Base-by-base conservation (phyloP, 1,139 yeast genomes). In the Kodamaea sp. region DNA sequence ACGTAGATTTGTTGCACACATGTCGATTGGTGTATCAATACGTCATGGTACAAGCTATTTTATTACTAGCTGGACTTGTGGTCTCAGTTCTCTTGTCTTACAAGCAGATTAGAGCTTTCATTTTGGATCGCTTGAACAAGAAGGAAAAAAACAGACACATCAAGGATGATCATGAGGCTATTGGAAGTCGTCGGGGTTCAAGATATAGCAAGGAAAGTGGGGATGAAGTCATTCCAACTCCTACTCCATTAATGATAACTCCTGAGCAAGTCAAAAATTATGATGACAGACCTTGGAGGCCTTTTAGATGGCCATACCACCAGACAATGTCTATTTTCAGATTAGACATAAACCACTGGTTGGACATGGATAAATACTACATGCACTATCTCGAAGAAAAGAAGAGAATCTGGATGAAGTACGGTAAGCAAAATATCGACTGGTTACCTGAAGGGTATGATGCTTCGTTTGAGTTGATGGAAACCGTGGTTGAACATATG, bases 221-320 rank as follows among this genome's bases (percentile, higher is more conserved):
- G 5, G 29, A 18, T 9, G 20, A n/a, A 8, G 26, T 22, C 5
- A 4, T 10, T 6, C 16, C 9, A 22, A 41, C 55, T 12, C 83
- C 85, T 15, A 71, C 79, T 0, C 86, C 88, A 2, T 61, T 82
- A 28, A 63, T 66, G 61, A 72, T 83, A 30, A 80, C 85, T 0
- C 85, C 86, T 1, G 87, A 82, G 25, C 78, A 79, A 47, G 85
- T 82, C 10, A 61, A 65, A 42, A 72, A 68, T 15, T 80, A 80
- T 51, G 86, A 82, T 45, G 89, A 80, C 48, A 69, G 89, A 54
- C 88, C 89, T 10, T 83, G 90, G 89, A 68, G 90, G 56, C 88
- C 89, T 4, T 83, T 83, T 59, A 65, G 89, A 50, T 80, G 85
- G 83, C 89, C 89, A 15, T 82, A 82, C 51, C 88, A 82, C 53